Evolutionary conservation across 2,329 filamentous ascomycete genomes (phyloP), one percentile per base, ranked within the genome.

Genomic region (Aspergillus awamori): DNA sequence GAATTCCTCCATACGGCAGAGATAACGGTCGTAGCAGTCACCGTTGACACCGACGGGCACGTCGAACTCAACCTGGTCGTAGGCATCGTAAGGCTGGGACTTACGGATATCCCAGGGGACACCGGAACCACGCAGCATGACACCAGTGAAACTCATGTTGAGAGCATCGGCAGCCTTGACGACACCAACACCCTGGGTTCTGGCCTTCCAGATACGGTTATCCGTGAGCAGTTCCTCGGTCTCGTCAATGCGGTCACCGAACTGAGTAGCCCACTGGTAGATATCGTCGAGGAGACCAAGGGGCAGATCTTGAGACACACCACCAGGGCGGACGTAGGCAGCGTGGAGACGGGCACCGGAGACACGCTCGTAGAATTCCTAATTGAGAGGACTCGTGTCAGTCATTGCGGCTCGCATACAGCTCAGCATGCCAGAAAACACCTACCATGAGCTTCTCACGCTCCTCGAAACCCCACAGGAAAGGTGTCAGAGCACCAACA

Each of bases 281-380:
- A 99, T 99, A 76, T 99, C 95, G 77, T 99, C 96, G 54, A 99
- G 88, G 49, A 99, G 88, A 67, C 95, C 95, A 63, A 97, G 75
- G 30, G 95, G 95, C 49, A 99, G 85, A 82, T 99, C 95, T 80
- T 98, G 93, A 73, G 93, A 92, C 59, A 99, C 95, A 81, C 95
- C 95, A 73, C 95, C 95, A 52, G 95, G 95, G 71, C 95, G 92
- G 72, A 99, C 90, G 77, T 99, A 99, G 72, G 95, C 95, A 62
- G 95, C 91, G 82, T 99, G 95, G 56, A 99, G 87, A 84, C 95
- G 95, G 70, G 95, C 95, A 76, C 95, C 95, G 43, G 95, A 99
- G 62, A 99, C 96, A 83, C 95, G 93, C 81, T 99, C 95, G 79
- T 99, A 99, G 83, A 99, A 99, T 88, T 99, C 95, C 94, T 98